Evolutionary conservation across 768 basidiomycete species (phyloP).

Genomic region (Phanerodontia chrysosporium): DNA sequence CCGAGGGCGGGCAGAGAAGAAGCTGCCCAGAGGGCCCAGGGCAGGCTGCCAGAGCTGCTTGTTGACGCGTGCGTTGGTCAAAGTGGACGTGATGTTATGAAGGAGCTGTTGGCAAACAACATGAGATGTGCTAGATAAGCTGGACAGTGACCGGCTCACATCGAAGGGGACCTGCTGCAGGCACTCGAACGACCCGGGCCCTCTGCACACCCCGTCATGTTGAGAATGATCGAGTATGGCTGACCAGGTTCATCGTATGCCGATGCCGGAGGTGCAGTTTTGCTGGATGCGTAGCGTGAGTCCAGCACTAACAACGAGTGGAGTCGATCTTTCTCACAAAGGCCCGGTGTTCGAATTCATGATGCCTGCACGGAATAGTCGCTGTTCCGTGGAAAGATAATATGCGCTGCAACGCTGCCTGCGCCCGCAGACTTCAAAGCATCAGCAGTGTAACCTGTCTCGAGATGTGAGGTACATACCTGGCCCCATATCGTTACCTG

Average conservation of each 20-base stretch:
- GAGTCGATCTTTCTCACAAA: constrained; percentile 34
- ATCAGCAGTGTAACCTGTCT: background rate
- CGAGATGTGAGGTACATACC: background rate
- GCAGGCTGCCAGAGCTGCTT: constrained; percentile 21
- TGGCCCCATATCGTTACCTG: background rate
- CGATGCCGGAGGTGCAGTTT: constrained; percentile 28
- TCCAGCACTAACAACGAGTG: background rate
- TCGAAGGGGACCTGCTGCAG: constrained; percentile 16
- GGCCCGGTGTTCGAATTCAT: constrained; percentile 50
- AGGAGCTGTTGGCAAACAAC: constrained; percentile 8
- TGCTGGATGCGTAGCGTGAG: constrained; percentile 30
- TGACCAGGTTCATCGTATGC: constrained; percentile 10
- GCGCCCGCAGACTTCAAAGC: constrained; percentile 43
- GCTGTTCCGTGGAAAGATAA: constrained; percentile 36
- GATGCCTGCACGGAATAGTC: constrained; percentile 49
- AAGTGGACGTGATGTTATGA: constrained; percentile 8
- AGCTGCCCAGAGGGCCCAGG: constrained; percentile 17
- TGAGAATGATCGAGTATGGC: constrained; percentile 4
- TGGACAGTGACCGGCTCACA: constrained; percentile 24
- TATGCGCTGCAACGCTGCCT: constrained; percentile 44
- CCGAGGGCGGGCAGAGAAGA: constrained; percentile 16
- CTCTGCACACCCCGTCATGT: constrained; percentile 6
- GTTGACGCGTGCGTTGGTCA: constrained; percentile 14
- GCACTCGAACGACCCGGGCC: constrained; percentile 8
- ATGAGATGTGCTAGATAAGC: too few relatives aligned